Base-by-base conservation (phyloP, 169 alveolate genomes). In the Theileria annulata region DNA sequence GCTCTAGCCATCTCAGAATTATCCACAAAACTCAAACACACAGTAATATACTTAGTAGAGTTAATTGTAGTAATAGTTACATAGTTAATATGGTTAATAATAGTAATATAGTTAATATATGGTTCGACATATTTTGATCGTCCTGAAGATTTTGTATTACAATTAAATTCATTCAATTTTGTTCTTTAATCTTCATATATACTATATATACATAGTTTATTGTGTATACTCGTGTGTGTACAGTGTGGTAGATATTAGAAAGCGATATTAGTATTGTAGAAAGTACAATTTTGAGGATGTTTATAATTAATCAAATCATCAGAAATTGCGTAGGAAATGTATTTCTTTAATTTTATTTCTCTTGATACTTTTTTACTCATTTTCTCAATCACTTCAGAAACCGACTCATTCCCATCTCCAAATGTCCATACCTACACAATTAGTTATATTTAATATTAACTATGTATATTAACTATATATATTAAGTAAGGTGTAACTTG, bases 1-100 rank as follows among this genome's bases (percentile, higher is more conserved):
- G 87, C 93, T 21, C 79, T 87, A 15, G 92, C 90, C 27, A 37
- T 92, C 59, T 84, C 85, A 67, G 93, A 90, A 19, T 66, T 87
- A 69, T 94, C 94, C 35, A 72, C 88, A 23, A 87, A 82, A 48
- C 60, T 80, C 10, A 75, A 75, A 60, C 71, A 82, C 15, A 64
- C 73, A 2, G 73, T 64, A 64, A 2, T 5, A 27, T 12, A 9
- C 35, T 59, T 9, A 59, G 9, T 31, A 8, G 2, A 15, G 66
- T 56, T 56, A 56, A 21, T 25, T 21, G 13, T 54, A 54, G 56
- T 33, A 63, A 4, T 28, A 21, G 31, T 21, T 19, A 63, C 21
- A 4, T 30, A 15, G 71, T 63, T 63, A 63, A 63, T 33, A 15
- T 63, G 13, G 15, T 59, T 21, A 63, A 5, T 63, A 17, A 5